phyloP scores from a whole-genome alignment of 73 alveolate species.

The Blepharisma japonicum region DNA sequence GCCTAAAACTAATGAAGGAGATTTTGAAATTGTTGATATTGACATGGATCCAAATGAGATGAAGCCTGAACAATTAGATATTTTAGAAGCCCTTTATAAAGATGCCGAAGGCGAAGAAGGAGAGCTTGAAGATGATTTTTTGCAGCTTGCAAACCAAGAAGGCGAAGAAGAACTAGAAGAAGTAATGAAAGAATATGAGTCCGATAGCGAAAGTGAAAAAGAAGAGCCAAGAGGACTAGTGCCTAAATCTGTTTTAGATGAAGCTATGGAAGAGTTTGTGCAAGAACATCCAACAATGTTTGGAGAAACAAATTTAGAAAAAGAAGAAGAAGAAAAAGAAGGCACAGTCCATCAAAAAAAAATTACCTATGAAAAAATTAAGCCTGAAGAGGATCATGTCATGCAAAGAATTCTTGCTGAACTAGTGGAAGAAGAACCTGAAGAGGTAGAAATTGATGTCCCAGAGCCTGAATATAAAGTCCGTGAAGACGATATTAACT shows the following conservation, averaged over 20 bases:
- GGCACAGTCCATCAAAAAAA: no score
- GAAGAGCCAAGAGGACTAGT: not conserved
- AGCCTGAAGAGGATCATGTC: no score
- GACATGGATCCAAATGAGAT: slow-evolving; percentile 26
- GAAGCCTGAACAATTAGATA: slow-evolving; percentile 8
- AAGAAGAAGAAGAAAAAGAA: no score
- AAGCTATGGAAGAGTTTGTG: not conserved
- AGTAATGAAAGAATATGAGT: not conserved
- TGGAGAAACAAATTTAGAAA: not conserved
- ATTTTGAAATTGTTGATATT: not conserved
- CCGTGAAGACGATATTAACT: slow-evolving; percentile 15
- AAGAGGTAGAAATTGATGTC: not conserved
- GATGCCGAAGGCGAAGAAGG: slow-evolving; percentile 9
- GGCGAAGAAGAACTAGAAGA: no score
- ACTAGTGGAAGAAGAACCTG: not conserved
- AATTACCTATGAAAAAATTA: no score
- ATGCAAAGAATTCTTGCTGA: no score
- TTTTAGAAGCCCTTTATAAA: slow-evolving; percentile 15
- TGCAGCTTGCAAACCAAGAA: slow-evolving; percentile 2
- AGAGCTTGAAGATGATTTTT: slow-evolving; percentile 3
- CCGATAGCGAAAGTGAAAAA: not conserved
- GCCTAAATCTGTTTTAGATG: not conserved
- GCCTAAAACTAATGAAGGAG: not conserved
- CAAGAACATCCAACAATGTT: not conserved
- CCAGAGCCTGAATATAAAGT: not conserved